phyloP scores from a whole-genome alignment of 208 protist species.

The Acanthamoeba royreba region DNA sequence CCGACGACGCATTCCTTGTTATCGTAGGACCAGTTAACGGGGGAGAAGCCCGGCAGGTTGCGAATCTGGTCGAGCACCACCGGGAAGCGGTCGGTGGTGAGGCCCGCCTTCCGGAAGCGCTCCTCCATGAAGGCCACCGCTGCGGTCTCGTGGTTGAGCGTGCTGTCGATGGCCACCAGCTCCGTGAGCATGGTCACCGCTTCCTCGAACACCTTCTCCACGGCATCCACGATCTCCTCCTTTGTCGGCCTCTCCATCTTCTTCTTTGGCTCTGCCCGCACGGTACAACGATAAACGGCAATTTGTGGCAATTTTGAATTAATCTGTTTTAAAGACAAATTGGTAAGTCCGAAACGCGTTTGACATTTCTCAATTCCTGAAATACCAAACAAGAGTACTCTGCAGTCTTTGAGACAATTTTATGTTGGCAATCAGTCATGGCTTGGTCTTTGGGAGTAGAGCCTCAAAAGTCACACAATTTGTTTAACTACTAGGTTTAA shows the following conservation, averaged over 20 bases:
- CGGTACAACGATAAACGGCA: no score
- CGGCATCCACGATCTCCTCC: slow-evolving; percentile 48
- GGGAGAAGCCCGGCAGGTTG: slow-evolving; percentile 57
- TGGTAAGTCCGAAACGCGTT: no score
- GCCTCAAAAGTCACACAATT: no score
- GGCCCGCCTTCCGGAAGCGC: slow-evolving; percentile 26
- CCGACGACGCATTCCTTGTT: slow-evolving; percentile 64
- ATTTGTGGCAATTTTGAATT: no score
- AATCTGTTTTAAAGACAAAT: no score
- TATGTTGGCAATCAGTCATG: no score
- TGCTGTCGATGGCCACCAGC: slow-evolving; percentile 58
- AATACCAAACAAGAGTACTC: no score
- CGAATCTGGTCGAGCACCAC: slow-evolving; percentile 48
- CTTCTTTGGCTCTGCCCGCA: no score
- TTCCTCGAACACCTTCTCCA: slow-evolving; percentile 55
- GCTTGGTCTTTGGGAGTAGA: no score
- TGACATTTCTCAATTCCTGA: no score
- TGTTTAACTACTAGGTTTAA: no score
- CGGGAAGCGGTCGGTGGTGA: slow-evolving; percentile 53
- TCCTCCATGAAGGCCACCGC: slow-evolving; percentile 52
- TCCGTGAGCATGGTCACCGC: slow-evolving; percentile 57
- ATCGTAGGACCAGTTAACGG: slow-evolving; percentile 60
- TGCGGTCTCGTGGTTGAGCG: slow-evolving; percentile 52
- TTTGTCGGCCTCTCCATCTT: slow-evolving; percentile 24
- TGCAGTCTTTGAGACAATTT: no score